Base-by-base conservation (phyloP, 2,329 filamentous ascomycete species). In the Dothideomycetes sp. region DNA sequence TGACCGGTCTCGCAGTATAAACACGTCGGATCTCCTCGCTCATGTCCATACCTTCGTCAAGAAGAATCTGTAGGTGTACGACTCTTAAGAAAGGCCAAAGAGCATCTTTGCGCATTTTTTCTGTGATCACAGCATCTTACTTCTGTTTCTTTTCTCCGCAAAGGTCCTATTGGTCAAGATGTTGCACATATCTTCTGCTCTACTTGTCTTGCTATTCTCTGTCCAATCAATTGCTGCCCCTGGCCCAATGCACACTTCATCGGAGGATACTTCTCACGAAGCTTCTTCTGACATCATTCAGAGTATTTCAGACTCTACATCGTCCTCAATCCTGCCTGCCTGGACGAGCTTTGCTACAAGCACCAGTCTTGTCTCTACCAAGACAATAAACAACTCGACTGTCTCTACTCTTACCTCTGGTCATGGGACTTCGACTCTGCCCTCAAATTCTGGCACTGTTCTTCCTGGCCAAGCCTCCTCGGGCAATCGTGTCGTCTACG, bases 401-500 rank as follows among this genome's bases (percentile, higher is more conserved):
- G 19, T 31, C n/a, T n/a, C n/a, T n/a, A n/a, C n/a, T n/a, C 27
- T 9, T n/a, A 24, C 3, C 19, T 11, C 5, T 39, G 13, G 3
- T 18, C 15, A 23, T 23, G n/a, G n/a, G n/a, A n/a, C n/a, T n/a
- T n/a, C n/a, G n/a, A n/a, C n/a, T n/a, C n/a, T 10, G 17, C 13
- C 35, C 11, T 40, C 37, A 8, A 33, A 40, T 7, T 32, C 28
- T 27, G 20, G 20, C 5, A 5, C 37, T n/a, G 37, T 29, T 19
- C 27, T 24, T 4, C 32, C 19, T 9, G 27, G 37, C n/a, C 16
- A 32, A 15, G 29, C 29, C 16, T 32, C 29, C 4, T 33, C 37
- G 44, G 52, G 48, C 27, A 54, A 54, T 8, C 68, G 61, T 2
- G 62, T 69, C 33, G 65, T 59, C 16, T 68, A 69, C 46, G 60